Conservation (phyloP, 805 yeast species). For the Clavispora vitiphila region DNA sequence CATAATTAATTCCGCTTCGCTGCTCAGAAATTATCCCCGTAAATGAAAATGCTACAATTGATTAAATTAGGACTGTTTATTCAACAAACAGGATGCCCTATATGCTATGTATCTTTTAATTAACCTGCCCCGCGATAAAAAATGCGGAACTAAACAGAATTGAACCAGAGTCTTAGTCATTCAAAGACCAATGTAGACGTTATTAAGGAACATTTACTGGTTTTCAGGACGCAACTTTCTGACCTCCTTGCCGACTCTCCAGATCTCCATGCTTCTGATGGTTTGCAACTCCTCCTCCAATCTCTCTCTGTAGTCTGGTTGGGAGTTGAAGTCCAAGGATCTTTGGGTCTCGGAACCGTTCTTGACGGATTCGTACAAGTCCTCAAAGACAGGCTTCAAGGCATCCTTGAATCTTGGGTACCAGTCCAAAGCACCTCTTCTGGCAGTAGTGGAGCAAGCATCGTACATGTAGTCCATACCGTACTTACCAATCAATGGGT, state of each 20-base stretch:
- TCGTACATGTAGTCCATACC: constrained; percentile 99
- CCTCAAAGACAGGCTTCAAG: constrained; percentile 96
- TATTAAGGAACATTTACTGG: constrained; percentile 50
- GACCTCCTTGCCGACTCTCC: constrained; percentile 99
- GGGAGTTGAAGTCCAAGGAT: constrained; percentile 97
- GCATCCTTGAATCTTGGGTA: constrained; percentile 98
- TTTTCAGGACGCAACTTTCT: constrained; percentile 99
- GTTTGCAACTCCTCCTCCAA: constrained; percentile 88
- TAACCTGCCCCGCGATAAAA: constrained; percentile 18
- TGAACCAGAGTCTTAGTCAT: constrained; percentile 29
- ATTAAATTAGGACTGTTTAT: constrained; percentile 36
- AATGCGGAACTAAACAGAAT: constrained; percentile 9
- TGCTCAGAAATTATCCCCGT: too few species aligned
- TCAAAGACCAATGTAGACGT: constrained; percentile 28
- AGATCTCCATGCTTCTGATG: constrained; percentile 98
- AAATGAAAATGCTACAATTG: too few species aligned
- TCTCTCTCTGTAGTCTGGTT: constrained; percentile 94
- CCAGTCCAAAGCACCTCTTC: constrained; percentile 99
- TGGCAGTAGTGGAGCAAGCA: constrained; percentile 99
- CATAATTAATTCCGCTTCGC: too few species aligned
- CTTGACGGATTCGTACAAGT: constrained; percentile 90
- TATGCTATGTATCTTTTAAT: constrained; percentile 23
- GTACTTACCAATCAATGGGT: constrained; percentile 98
- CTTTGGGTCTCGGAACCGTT: constrained; percentile 97
- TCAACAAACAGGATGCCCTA: constrained; percentile 39